Base-by-base conservation (phyloP, 176 grass and related monocot genomes). In the Ensete glaucum region DNA sequence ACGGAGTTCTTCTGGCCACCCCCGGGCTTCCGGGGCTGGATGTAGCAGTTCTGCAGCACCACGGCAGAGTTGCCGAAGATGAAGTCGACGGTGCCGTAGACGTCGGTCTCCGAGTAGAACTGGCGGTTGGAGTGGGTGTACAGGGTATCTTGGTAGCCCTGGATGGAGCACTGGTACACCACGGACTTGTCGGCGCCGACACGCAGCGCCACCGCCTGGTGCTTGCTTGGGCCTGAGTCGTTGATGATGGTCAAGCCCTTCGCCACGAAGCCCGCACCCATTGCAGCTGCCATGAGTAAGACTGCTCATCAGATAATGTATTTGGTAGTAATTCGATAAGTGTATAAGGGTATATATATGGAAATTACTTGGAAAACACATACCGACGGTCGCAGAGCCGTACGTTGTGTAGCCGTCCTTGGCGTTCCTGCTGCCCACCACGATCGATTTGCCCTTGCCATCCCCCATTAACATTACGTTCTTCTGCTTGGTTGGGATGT, bases 391-490 rank as follows among this genome's bases (percentile, higher is more conserved):
- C 43, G 93, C 93, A 50, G 93, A 88, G 51, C 83, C 68, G 26
- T 81, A 90, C 54, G 82, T 90, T 69, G 79, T 92, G 58, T 79
- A 92, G n/a, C 93, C 89, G 51, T 76, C 85, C 21, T 54, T 83
- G 64, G 24, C 81, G 74, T 78, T 96, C 71, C 64, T 81, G 76
- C 77, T 27, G 11, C 87, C 85, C 3, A 79, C 80, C 79, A 96
- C 79, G 85, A 96, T 24, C 2, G 90, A 92, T 83, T 86, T 86
- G 65, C 89, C 87, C 82, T 92, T 93, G 14, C 93, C 93, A 9
- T 92, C 93, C 1, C 93, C 93, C 79, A 97, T 72, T 26, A 97
- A 77, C 87, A 88, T 93, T 48, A 97, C 87, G 66, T 88, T 78
- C 70, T 62, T 74, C 73, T 90, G 85, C 62, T 72, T 74, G 48